A percentile compares a stretch with the other conserved stretches of the same genome.
Conservation (phyloP, 179 eudicot species). For the Sideroxylon spinosum region DNA sequence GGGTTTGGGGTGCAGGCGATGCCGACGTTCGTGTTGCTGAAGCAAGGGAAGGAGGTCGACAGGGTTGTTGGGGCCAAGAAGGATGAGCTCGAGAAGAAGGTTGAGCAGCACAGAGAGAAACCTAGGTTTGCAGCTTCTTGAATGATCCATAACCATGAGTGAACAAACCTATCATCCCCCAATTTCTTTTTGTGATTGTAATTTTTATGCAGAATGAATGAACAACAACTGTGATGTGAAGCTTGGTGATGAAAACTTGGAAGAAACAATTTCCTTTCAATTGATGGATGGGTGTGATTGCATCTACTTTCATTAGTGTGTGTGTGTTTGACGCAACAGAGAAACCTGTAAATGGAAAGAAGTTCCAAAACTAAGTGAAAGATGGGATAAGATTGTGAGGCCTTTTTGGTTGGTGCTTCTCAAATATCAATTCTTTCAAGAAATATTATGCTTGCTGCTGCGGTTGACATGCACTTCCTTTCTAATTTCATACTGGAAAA, state of each 20-base stretch:
- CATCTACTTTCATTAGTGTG: too few relatives aligned
- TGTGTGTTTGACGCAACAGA: too few relatives aligned
- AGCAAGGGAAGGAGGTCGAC: slow-evolving; percentile 72
- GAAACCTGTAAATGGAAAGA: too few relatives aligned
- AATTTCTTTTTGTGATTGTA: not conserved
- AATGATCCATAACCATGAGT: not conserved
- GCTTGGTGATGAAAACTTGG: not conserved
- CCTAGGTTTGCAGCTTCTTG: slow-evolving; percentile 48
- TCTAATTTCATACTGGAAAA: too few relatives aligned
- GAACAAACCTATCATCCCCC: not conserved
- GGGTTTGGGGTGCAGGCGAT: slow-evolving; percentile 75
- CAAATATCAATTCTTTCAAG: too few relatives aligned
- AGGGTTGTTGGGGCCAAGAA: slow-evolving; percentile 73
- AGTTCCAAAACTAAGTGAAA: too few relatives aligned
- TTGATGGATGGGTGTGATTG: too few relatives aligned
- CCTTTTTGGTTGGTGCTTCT: too few relatives aligned
- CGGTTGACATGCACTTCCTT: too few relatives aligned
- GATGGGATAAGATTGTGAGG: too few relatives aligned
- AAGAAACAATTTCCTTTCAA: not conserved
- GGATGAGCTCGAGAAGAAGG: slow-evolving; percentile 79
- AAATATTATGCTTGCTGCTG: too few relatives aligned
- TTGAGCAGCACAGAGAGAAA: slow-evolving; percentile 52
- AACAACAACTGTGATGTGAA: not conserved
- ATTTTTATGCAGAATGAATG: not conserved
- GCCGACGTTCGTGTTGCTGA: slow-evolving; percentile 79